Evolutionary conservation across 2,329 filamentous ascomycete species (phyloP), one percentile per base, ranked within the genome.

Genomic region (Atkinsonella texensis): DNA sequence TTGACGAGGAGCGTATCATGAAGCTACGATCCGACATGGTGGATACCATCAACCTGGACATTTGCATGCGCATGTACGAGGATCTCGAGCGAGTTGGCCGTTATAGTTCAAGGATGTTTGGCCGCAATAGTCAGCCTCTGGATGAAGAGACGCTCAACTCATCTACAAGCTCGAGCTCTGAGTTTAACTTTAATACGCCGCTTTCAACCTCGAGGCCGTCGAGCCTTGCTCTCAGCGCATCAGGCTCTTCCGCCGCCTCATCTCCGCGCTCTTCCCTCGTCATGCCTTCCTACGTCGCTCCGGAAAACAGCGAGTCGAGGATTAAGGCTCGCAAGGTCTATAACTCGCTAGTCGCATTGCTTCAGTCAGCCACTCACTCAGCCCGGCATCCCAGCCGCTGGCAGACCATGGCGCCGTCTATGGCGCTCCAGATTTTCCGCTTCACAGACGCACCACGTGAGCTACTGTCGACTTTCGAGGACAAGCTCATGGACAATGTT

Each of bases 1-100:
- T 83, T 51, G 81, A 84, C 57, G 80, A 83, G 59, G 81, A 84
- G 61, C 76, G 81, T 32, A 69, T 84, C 43, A 60, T 75, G 48
- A 82, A 83, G 60, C 69, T 84, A 38, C 74, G 79, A 17, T 72
- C 75, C 7, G 80, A 84, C 60, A 74, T 83, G 65, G 70, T 77
- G 32, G 80, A 84, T 58, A 73, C 76, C 50, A 75, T 84, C 58
- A 82, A 83, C 60, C 63, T 84, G 12, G 79, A 83, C 53, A 72
- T 84, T 15, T 84, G 80, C 68, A 81, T 81, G 76, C 72, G 71
- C 28, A 70, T 78, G 55, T 81, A 75, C 56, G 77, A 81, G 52
- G 70, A 74, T 10, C 63, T 78, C 17, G 75, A 79, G 53, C 66
- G 67, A 12, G 66, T 76, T 15, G 69, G 70, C 44, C 67, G 69